A percentile compares a stretch with the other conserved stretches of the same genome.
These are phyloP conservation scores for Hymenoscyphus linearis DNA, from an alignment of 2,329 filamentous ascomycete genomes.

Conservation along the genomic window DNA sequence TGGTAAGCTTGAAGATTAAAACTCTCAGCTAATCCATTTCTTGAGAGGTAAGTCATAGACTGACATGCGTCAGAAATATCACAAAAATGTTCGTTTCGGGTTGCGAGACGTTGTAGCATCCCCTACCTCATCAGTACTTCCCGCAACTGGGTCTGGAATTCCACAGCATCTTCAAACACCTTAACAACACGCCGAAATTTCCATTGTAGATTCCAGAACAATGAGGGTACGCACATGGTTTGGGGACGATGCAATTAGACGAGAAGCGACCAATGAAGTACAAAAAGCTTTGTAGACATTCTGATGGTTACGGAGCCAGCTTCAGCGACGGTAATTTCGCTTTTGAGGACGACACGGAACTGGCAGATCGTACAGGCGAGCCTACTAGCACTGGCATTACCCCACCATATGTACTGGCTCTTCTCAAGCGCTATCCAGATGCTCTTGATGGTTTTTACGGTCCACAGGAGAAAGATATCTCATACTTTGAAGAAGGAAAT, in stretches of 20 bases:
- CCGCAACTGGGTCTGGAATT: neutral
- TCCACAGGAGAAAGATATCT: neutral
- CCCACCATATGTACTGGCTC: neutral
- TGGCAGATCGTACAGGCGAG: neutral
- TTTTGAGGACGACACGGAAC: neutral
- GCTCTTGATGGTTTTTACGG: neutral
- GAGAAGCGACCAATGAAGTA: neutral
- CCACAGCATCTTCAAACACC: slow-evolving; percentile 1
- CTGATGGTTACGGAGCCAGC: neutral
- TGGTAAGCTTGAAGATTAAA: neutral
- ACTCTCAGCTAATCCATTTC: neutral
- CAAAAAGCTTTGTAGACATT: neutral
- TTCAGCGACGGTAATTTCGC: neutral
- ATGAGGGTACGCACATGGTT: slow-evolving; percentile 6
- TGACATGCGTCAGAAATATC: neutral
- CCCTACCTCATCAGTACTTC: neutral
- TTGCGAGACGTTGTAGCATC: neutral
- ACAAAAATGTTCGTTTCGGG: neutral
- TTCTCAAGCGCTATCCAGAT: slow-evolving; percentile 4
- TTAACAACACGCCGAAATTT: neutral
- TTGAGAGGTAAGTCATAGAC: neutral
- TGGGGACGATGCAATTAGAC: neutral
- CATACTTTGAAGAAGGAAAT: neutral
- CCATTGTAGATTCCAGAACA: too few relatives aligned
- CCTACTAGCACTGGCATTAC: neutral